Evolutionary conservation across 345 rosid genomes (phyloP).

Genomic region (Syzygium aqueum): DNA sequence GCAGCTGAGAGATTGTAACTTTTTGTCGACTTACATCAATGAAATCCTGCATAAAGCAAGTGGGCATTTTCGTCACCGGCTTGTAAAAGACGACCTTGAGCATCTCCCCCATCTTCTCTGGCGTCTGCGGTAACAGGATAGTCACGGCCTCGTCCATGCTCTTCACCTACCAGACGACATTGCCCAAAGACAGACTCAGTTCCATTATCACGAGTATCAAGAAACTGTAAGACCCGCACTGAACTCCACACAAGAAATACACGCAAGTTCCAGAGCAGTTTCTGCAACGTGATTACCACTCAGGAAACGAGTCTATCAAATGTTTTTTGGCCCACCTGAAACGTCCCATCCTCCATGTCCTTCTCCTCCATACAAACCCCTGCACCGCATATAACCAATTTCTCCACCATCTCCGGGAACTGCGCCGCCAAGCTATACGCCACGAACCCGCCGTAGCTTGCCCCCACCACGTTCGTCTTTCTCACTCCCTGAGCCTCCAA

Average conservation of each 20-base stretch:
- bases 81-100: background rate
- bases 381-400: conserved; percentile 6
- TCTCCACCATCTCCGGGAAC: conserved; percentile 11
- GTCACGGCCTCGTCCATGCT: conserved; percentile 10
- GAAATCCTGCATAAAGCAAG: conserved; percentile 4
- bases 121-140: conserved; percentile 9
- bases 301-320: background rate
- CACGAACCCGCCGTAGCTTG: conserved; percentile 17
- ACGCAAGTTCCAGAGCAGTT: background rate
- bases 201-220: background rate
- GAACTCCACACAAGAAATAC: background rate
- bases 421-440: conserved; percentile 14
- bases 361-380: conserved; percentile 16
- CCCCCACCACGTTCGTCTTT: conserved; percentile 4
- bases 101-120: conserved; percentile 5
- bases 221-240: background rate
- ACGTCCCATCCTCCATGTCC: conserved; percentile 10
- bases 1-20: background rate
- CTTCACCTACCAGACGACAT: background rate
- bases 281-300: background rate
- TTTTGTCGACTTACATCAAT: conserved; percentile 3
- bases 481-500: conserved; percentile 4
- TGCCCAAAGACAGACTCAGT: background rate
- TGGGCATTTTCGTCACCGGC: conserved; percentile 5
- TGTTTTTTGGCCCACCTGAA: background rate